These are phyloP conservation scores for Dothistroma pini DNA, from an alignment of 2,329 filamentous ascomycete genomes.

Conservation along the genomic window DNA sequence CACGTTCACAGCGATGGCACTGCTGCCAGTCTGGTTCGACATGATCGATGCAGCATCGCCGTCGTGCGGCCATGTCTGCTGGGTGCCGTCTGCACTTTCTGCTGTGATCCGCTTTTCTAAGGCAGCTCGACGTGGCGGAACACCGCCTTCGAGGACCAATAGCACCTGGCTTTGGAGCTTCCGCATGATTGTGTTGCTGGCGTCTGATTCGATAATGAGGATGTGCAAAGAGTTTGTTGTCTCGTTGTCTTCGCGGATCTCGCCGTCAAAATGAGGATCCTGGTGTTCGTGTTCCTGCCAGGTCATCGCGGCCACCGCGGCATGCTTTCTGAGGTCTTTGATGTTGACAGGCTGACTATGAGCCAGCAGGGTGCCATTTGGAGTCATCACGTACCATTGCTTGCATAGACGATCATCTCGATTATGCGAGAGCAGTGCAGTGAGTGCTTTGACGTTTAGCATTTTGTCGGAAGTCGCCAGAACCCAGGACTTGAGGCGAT, in stretches of 20 bases:
- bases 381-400: conserved; percentile 48
- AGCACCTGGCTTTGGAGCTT: conserved; percentile 46
- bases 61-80: conserved; percentile 25
- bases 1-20: conserved; percentile 33
- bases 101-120: conserved; percentile 43
- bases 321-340: conserved; percentile 48
- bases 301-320: conserved; percentile 46
- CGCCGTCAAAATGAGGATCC: conserved; percentile 17
- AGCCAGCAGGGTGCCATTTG: conserved; percentile 49
- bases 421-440: conserved; percentile 43
- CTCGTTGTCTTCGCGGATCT: conserved; percentile 17
- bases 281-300: conserved; percentile 45
- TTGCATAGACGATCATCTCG: conserved; percentile 42
- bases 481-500: no score
- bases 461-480: conserved; percentile 28
- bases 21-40: conserved; percentile 17
- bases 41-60: conserved; percentile 9
- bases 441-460: conserved; percentile 43
- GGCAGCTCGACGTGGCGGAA: conserved; percentile 40
- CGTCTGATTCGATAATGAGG: conserved; percentile 46
- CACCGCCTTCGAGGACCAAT: conserved; percentile 47
- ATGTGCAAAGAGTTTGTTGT: conserved; percentile 36
- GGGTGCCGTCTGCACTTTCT: conserved; percentile 39
- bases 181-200: conserved; percentile 46
- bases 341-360: conserved; percentile 49